Evolutionary conservation across 192 early-diverging fungal genomes (phyloP), one percentile per base, ranked within the genome.

Genomic region (Spizellomyces sp.): DNA sequence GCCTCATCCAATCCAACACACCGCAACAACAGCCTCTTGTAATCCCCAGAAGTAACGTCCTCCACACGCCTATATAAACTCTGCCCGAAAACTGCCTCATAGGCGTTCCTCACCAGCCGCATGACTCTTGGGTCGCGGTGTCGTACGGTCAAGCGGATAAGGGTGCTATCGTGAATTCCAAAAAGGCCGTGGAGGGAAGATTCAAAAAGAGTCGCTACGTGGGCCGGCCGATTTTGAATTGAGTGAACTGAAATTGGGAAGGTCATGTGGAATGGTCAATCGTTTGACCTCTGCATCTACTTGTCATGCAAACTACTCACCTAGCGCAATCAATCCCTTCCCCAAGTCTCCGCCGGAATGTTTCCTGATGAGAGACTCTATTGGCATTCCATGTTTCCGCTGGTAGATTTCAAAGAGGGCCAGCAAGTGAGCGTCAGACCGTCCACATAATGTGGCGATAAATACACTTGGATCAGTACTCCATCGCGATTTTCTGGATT

Each of bases 141-240:
- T 42, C 79, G 66, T 44, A 59, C 80, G n/a, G 62, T 71, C 15
- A 83, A 56, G 27, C 81, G 70, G 10, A 82, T 84, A 22, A 82
- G 75, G 57, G 77, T 61, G 17, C 21, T 47, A 48, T 84, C 78
- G n/a, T 84, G 62, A 60, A 75, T 79, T 0, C 63, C 45, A 22
- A 45, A 70, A 12, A 63, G 14, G 5, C 79, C 81, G 58, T 83
- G 60, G 74, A 82, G 77, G 22, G 82, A 22, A 7, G 74, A 54
- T 62, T 84, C 79, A 55, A 82, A 79, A 0, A 61, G 67, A 21
- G 43, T 64, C 21, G 81, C 81, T 44, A 82, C 59, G 27, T 70
- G 81, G n/a, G 75, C 57, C 3, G 80, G 65, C 10, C 52, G 62
- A 70, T 81, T 75, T 9, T 50, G 45, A 17, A 67, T 52, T 8